Evolutionary conservation across 2,329 filamentous ascomycete genomes (phyloP), one percentile per base, ranked within the genome.

Genomic region (Aspergillus ibericus): DNA sequence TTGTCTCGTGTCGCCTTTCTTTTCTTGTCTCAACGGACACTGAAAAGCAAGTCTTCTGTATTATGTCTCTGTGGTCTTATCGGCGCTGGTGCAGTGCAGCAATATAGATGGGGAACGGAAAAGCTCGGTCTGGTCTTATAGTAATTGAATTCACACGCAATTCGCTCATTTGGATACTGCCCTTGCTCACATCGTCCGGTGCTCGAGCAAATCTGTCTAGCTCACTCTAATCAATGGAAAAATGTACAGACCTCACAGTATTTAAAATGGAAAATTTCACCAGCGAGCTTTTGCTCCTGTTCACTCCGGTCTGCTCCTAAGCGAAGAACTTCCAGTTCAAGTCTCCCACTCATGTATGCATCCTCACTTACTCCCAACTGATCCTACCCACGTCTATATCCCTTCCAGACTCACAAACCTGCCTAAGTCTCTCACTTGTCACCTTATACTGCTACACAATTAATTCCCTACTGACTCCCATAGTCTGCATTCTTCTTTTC

Each of bases 71-170:
- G 20, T 55, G 53, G 16, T 40, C 50, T 55, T 52, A 9, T 56
- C 40, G 55, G 52, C 29, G 56, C 56, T 57, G 50, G 34, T 60
- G 49, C 44, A 40, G 16, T 55, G 22, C 29, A 42, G 18, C 36
- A 47, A 32, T 40, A 55, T 53, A 55, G 52, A 52, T 20, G 49
- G 40, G 48, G n/a, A 44, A 53, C 22, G 22, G 5, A 46, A 57
- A 57, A 48, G 29, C 25, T 47, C 13, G 4, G 5, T 52, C 8
- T 25, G 10, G 15, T 49, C 7, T 13, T 46, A 49, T 25, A 12
- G 10, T 32, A n/a, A 18, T 32, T 16, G 5, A 32, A 32, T 32
- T 10, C 9, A 3, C 7, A 3, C 29, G 29, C 29, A 10, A 32
- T 8, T 10, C 29, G 29, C 18, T 40, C 16, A 40, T 16, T 40